A percentile compares a stretch with the other conserved stretches of the same genome.
These are phyloP conservation scores for Coleophoma eucalyptorum DNA, from an alignment of 2,329 filamentous ascomycete species.

Conservation along the genomic window DNA sequence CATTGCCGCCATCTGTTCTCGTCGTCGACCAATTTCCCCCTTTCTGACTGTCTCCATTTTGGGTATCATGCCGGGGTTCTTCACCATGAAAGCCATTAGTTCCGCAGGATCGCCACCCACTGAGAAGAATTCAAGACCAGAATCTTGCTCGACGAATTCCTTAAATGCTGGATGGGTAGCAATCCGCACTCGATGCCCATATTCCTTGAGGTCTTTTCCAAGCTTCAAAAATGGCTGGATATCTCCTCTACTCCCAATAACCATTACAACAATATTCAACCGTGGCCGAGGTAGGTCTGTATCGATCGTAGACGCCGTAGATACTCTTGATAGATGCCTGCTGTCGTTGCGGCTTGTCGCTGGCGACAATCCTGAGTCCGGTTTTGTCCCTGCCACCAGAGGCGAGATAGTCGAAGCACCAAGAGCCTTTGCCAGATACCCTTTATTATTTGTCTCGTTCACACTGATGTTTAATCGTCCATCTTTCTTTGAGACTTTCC, in stretches of 20 bases:
- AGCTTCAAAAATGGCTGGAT: constrained; percentile 77
- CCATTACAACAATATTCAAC: constrained; percentile 79
- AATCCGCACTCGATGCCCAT: constrained; percentile 72
- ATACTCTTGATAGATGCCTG: constrained; percentile 16
- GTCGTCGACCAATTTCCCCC: constrained; percentile 66
- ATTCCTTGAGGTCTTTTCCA: constrained; percentile 67
- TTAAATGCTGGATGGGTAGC: constrained; percentile 77
- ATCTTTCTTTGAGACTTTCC: constrained; percentile 62
- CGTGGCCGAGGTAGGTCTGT: constrained; percentile 16
- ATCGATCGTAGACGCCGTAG: constrained; percentile 11
- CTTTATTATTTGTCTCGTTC: constrained; percentile 64
- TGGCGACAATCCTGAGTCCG: constrained; percentile 4
- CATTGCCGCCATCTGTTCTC: constrained; percentile 75
- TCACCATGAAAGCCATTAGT: constrained; percentile 82
- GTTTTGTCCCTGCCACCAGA: constrained; percentile 25
- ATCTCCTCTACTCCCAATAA: constrained; percentile 77
- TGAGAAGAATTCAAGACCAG: constrained; percentile 74
- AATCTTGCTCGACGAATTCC: constrained; percentile 70
- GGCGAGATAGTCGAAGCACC: constrained; percentile 60
- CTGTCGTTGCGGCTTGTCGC: constrained; percentile 21
- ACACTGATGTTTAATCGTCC: constrained; percentile 70
- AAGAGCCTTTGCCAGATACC: constrained; percentile 71
- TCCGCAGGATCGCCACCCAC: constrained; percentile 77
- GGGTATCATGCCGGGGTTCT: constrained; percentile 76
- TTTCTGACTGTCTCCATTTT: constrained; percentile 67